Evolutionary conservation across 345 rosid genomes (phyloP), one percentile per base, ranked within the genome.

Genomic region (Rhodamnia argentea): DNA sequence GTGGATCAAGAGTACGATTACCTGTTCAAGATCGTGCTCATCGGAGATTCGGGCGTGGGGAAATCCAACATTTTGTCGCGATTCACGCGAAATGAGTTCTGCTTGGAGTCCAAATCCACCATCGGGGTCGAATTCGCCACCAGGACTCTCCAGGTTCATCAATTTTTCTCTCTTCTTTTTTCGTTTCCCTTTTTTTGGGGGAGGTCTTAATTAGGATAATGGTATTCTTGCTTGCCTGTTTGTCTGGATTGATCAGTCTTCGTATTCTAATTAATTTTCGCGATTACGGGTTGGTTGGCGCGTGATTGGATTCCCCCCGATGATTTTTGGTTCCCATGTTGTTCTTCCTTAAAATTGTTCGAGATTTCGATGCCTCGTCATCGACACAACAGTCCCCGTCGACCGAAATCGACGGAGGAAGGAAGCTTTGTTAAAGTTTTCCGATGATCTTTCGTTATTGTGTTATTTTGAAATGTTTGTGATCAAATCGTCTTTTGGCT

Each of bases 111-210:
- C 53, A 94, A 94, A 81, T 94, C 96, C 54, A 93, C 96, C 85
- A 94, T 94, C 64, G 96, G 96, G 52, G 96, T 94, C 26, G 95
- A 94, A 84, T 94, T 94, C 75, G 96, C 96, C 13, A 94, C 96
- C 26, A 92, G 94, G 89, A 94, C 96, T 83, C 92, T 94, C 37
- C 93, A 94, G 92, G 96, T 94, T 74, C 27, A 29, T 75, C 9
- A 1, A 0, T 42, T 53, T 29, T 40, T 11, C 20, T 40, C 13
- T 5, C 44, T 12, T 47, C 12, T 6, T 47, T 32, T 12, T 83
- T 26, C 6, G 0, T 59, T n/a, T 4, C 14, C 4, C 13, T 13
- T 59, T 59, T 59, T 12, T n/a, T n/a, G 40, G 40, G 40, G 32
- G 40, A 3, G 40, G 32, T 2, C 74, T 52, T 24, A 9, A 32